Evolutionary conservation across 164 flowering plant species (phyloP).

Genomic region (Dillenia turbinata): DNA sequence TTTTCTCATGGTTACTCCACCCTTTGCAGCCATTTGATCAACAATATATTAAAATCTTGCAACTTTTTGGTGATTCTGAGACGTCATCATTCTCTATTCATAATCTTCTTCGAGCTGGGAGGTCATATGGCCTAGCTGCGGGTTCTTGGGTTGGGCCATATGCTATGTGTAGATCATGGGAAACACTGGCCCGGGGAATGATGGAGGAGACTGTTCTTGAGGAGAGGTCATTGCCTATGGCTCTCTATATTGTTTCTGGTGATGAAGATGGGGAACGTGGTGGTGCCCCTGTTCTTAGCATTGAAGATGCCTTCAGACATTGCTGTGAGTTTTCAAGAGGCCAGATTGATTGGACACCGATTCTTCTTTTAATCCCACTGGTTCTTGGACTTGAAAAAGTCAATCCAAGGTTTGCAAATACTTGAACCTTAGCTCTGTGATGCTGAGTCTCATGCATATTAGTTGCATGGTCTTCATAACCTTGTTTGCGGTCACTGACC

Average conservation of each 20-base stretch:
- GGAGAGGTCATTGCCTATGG: constrained; percentile 51
- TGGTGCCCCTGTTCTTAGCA: constrained; percentile 90
- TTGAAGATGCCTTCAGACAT: constrained; percentile 59
- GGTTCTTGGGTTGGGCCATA: constrained; percentile 99
- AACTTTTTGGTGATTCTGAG: constrained; percentile 83
- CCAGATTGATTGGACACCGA: constrained; percentile 61
- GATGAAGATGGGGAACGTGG: constrained; percentile 98
- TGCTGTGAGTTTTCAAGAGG: constrained; percentile 63
- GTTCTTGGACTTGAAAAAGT: constrained; percentile 96
- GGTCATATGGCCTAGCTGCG: constrained; percentile 75
- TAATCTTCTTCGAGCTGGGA: constrained; percentile 84
- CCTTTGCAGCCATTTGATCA: constrained; percentile 55
- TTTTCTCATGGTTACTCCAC: too few relatives aligned
- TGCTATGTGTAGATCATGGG: constrained; percentile 96
- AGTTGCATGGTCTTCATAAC: too few relatives aligned
- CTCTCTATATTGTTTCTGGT: constrained; percentile 89
- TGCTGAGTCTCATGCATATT: too few relatives aligned
- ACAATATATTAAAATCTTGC: constrained; percentile 64
- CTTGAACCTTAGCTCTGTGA: not conserved
- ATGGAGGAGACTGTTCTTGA: constrained; percentile 27
- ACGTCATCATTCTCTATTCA: constrained; percentile 75
- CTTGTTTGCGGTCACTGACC: too few relatives aligned
- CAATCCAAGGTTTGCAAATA: constrained; percentile 67
- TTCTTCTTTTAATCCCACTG: constrained; percentile 87
- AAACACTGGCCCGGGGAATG: constrained; percentile 52